A percentile compares a stretch with the other conserved stretches of the same genome.
phyloP scores from a whole-genome alignment of 495 filamentous ascomycete genomes.

The Aspergillus ellipticus region DNA sequence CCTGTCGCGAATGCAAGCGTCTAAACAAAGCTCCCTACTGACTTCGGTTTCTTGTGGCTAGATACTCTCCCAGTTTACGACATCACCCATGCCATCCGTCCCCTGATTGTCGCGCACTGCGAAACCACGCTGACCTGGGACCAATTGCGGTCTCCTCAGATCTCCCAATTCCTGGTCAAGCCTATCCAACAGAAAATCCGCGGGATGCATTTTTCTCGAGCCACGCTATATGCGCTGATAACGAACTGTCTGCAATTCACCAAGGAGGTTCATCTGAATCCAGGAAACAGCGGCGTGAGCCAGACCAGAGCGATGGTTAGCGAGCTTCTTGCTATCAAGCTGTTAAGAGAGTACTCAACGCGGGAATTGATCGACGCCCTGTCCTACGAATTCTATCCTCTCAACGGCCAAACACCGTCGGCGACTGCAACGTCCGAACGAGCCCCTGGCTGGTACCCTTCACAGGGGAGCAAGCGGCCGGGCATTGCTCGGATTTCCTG shows the following conservation, averaged over 20 bases:
- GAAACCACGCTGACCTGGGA: conserved; percentile 96
- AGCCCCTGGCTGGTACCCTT: conserved; percentile 28
- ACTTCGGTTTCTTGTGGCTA: conserved; percentile 19
- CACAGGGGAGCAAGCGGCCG: conserved; percentile 32
- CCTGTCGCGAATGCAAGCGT: not conserved
- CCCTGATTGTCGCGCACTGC: conserved; percentile 73
- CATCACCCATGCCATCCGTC: conserved; percentile 81
- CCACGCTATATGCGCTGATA: conserved; percentile 83
- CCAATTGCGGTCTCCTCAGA: conserved; percentile 87
- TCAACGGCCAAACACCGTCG: conserved; percentile 67
- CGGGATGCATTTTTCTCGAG: conserved; percentile 74
- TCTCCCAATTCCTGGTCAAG: conserved; percentile 92
- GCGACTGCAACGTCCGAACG: conserved; percentile 24
- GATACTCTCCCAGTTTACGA: conserved; percentile 82
- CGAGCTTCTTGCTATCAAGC: conserved; percentile 86
- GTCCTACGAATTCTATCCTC: conserved; percentile 89
- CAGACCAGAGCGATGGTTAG: conserved; percentile 80
- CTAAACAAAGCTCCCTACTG: not conserved
- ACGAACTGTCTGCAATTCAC: conserved; percentile 90
- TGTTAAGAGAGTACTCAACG: conserved; percentile 83
- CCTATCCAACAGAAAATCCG: conserved; percentile 82
- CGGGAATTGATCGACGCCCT: conserved; percentile 86
- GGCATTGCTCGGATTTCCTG: conserved; percentile 76
- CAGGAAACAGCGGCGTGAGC: conserved; percentile 76
- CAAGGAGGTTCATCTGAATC: conserved; percentile 77